phyloP scores from a whole-genome alignment of 768 basidiomycete species.

The Leucocoprinus birnbaumii region DNA sequence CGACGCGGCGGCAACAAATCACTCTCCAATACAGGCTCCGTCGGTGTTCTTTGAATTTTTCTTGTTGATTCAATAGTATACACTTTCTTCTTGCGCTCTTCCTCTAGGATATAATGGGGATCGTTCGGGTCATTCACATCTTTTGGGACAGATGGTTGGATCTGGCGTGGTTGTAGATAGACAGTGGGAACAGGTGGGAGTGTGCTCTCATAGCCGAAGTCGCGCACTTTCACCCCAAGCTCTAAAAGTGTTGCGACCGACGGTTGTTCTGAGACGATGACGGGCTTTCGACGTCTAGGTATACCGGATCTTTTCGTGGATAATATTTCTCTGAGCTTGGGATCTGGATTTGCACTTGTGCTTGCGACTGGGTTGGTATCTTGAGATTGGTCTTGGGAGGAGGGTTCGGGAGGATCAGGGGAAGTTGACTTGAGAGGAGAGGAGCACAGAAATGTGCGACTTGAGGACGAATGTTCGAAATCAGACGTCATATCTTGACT shows the following conservation, averaged over 20 bases:
- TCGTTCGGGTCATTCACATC: slow-evolving; percentile 17
- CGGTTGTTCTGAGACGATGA: slow-evolving; percentile 22
- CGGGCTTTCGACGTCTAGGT: not conserved
- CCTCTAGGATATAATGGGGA: slow-evolving; percentile 11
- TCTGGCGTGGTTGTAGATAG: slow-evolving; percentile 43
- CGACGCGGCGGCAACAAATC: slow-evolving; percentile 17
- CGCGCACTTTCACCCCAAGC: slow-evolving; percentile 45
- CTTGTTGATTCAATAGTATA: slow-evolving; percentile 14
- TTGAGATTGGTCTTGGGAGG: not conserved
- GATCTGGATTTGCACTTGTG: not conserved
- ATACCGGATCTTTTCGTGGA: not conserved
- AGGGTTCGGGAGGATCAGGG: not conserved
- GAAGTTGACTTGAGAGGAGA: slow-evolving; percentile 4
- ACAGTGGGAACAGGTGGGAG: slow-evolving; percentile 59
- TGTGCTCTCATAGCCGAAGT: slow-evolving; percentile 70
- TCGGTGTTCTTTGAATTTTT: slow-evolving; percentile 28
- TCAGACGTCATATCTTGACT: slow-evolving; percentile 13
- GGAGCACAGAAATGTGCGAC: slow-evolving; percentile 1
- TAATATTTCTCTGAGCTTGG: not conserved
- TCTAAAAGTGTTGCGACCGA: slow-evolving; percentile 19
- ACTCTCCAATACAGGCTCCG: slow-evolving; percentile 27
- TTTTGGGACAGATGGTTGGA: slow-evolving; percentile 37
- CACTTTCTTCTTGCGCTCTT: slow-evolving; percentile 15
- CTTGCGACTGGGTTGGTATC: not conserved
- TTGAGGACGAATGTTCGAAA: slow-evolving; percentile 8